Base-by-base conservation (phyloP, 225 moss, liverwort and hornwort genomes). In the Asterella californica region DNA sequence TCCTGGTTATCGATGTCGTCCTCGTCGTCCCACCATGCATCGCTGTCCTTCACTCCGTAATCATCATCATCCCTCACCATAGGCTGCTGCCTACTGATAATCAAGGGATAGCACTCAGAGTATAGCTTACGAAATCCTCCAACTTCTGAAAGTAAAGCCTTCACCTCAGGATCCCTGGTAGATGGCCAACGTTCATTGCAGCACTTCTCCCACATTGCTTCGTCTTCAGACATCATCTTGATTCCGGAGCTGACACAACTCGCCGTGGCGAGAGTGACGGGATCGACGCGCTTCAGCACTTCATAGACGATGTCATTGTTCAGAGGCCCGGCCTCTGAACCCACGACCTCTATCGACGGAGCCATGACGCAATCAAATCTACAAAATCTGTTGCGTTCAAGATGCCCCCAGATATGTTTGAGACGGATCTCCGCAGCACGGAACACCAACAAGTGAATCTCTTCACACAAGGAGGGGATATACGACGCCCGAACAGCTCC, bases 171-270 rank as follows among this genome's bases (percentile, higher is more conserved):
- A 38, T 91, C 88, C 45, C 60, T 83, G 0, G 93, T 93, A 11
- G 93, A 91, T 5, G 95, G 93, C 95, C 95, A 95, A 9, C 87
- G 85, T 2, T 78, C 60, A 36, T 83, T 85, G 72, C 91, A 95
- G 0, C 74, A 85, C 22, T 86, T 87, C 63, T 93, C 85, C 95
- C 95, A 95, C 19, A 90, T 49, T 0, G 15, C 78, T 49, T 93
- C 90, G 11, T 83, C 77, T 12, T 72, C 80, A 17, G 93, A 87
- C 11, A 89, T 81, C 45, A 78, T 62, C 17, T 91, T 90, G 55
- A 91, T 86, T 55, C 88, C 86, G 7, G 84, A 64, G 83, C 86
- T 91, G 57, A 89, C 90, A 76, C 95, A 93, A 57, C 86, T 90
- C 11, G 91, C 93, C 50, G 83, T 90, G 55, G 93, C 93, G 9